phyloP scores from a whole-genome alignment of 768 basidiomycete genomes.

The Pholiota molesta region DNA sequence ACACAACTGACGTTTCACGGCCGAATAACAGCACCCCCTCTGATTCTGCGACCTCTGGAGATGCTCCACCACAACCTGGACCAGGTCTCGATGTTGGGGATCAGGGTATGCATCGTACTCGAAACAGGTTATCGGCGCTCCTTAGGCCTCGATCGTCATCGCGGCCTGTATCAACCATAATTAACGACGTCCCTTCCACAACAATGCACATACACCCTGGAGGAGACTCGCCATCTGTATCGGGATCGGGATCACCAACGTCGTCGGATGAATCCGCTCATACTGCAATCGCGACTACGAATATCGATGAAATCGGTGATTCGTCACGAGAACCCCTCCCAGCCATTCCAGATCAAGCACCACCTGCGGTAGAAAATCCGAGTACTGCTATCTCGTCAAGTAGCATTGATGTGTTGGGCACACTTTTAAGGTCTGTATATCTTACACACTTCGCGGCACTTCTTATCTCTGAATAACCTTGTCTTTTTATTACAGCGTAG shows the following conservation, averaged over 20 bases:
- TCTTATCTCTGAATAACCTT: constrained; percentile 9
- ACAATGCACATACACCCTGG: constrained; percentile 13
- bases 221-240: constrained; percentile 14
- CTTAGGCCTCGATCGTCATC: constrained; percentile 24
- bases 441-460: constrained; percentile 2
- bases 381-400: constrained; percentile 58
- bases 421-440: constrained; percentile 69
- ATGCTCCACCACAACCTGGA: constrained; percentile 19
- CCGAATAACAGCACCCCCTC: constrained; percentile 9
- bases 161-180: constrained; percentile 13
- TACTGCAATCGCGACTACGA: constrained; percentile 4
- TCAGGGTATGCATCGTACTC: constrained; percentile 25
- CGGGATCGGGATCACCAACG: constrained; percentile 10
- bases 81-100: constrained; percentile 24
- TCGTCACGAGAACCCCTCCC: constrained; percentile 4
- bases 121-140: constrained; percentile 31
- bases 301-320: constrained; percentile 10
- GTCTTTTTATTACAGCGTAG: constrained; percentile 54
- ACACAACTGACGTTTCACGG: constrained; percentile 68
- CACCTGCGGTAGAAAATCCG: constrained; percentile 18
- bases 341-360: background rate
- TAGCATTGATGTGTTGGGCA: constrained; percentile 82
- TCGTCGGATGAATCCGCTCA: constrained; percentile 7
- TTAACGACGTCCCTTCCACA: constrained; percentile 9
- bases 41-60: background rate